phyloP scores from a whole-genome alignment of 2,329 filamentous ascomycete genomes.

The Fusarium sp. region DNA sequence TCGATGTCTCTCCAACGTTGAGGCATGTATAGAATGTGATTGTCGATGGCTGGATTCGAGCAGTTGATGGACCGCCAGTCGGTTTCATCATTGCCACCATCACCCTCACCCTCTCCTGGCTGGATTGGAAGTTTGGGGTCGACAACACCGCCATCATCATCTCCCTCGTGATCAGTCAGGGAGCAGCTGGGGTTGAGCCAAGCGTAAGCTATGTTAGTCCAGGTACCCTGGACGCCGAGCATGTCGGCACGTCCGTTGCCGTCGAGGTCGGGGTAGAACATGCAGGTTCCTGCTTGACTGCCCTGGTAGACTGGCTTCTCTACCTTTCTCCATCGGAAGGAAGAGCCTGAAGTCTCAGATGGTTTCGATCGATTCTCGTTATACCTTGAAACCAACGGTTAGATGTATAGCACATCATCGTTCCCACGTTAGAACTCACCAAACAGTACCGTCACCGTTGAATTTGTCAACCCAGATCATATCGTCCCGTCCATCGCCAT shows the following conservation, averaged over 20 bases:
- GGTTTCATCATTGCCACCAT: no score
- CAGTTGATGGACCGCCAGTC: no score
- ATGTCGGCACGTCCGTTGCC: conserved; percentile 5
- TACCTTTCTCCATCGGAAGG: neutral
- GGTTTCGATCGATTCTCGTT: neutral
- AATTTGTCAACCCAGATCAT: conserved; percentile 43
- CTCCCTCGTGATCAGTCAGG: neutral
- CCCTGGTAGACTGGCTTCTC: conserved; percentile 2
- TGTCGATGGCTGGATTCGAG: no score
- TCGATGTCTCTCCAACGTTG: no score
- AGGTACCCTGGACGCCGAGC: neutral
- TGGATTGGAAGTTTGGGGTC: neutral
- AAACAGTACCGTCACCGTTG: neutral
- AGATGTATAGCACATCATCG: neutral
- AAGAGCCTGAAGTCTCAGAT: neutral
- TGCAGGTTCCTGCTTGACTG: conserved; percentile 1
- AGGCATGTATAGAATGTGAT: no score
- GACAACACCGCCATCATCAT: neutral
- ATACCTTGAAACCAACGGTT: neutral
- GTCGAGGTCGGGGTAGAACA: conserved; percentile 5
- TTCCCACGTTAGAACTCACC: neutral
- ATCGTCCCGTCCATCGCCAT: conserved; percentile 55
- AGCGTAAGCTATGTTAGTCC: neutral
- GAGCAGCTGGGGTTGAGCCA: neutral
- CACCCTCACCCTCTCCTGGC: neutral